A percentile compares a stretch with the other conserved stretches of the same genome.
Evolutionary conservation across 129 eudicot species (phyloP).

Genomic region (Saussurea involucrata): DNA sequence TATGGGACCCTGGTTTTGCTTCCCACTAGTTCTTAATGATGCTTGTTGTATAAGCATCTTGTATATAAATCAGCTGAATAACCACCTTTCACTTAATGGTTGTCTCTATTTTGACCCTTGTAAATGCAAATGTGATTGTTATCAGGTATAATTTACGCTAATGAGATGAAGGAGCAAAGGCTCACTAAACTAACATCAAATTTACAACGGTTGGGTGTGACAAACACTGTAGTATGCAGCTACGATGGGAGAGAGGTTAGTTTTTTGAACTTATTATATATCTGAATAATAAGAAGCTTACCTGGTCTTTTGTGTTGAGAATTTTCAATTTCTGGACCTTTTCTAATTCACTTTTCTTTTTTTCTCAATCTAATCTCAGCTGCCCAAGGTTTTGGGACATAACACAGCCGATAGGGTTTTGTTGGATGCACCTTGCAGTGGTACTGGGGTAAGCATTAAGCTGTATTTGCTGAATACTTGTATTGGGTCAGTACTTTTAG

Average conservation of each 20-base stretch:
- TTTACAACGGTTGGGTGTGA: constrained; percentile 87
- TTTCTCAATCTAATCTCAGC: constrained; percentile 35
- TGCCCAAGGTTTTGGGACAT: constrained; percentile 81
- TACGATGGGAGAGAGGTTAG: constrained; percentile 95
- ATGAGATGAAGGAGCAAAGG: constrained; percentile 87
- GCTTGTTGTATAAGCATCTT: no score
- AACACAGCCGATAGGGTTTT: constrained; percentile 83
- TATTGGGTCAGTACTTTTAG: background rate
- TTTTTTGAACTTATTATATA: background rate
- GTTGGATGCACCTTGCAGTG: constrained; percentile 99
- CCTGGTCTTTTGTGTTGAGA: background rate
- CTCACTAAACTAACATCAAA: constrained; percentile 82
- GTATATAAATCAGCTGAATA: background rate
- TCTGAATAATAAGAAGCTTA: background rate
- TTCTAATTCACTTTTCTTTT: background rate
- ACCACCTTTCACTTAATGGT: background rate
- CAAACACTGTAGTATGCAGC: constrained; percentile 84
- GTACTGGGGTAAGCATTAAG: constrained; percentile 77
- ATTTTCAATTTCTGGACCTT: background rate
- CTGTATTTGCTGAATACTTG: background rate
- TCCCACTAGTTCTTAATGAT: background rate
- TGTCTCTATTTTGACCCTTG: background rate
- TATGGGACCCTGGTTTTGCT: background rate
- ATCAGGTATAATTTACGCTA: constrained; percentile 77
- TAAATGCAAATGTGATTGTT: constrained; percentile 7